Percentiles rank a stretch among this genome's conserved stretches.
Evolutionary conservation across 495 filamentous ascomycete species (phyloP).

Genomic region (Penicillium turbatum): DNA sequence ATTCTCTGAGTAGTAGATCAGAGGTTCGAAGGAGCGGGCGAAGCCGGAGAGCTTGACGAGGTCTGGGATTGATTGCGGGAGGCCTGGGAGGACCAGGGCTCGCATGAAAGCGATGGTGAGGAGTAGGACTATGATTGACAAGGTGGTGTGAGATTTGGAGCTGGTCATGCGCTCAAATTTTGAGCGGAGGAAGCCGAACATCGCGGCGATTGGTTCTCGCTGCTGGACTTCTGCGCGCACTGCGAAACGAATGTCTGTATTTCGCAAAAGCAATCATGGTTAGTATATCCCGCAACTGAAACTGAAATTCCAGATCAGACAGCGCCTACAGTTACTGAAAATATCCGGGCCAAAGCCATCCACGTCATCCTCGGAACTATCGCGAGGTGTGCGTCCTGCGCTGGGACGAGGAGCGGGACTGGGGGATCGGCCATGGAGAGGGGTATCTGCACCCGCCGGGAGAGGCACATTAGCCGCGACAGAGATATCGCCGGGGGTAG

Average conservation of each 20-base stretch:
- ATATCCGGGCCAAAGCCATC: slow-evolving; percentile 37
- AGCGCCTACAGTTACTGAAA: slow-evolving; percentile 53
- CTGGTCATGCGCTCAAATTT: slow-evolving; percentile 49
- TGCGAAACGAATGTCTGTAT: slow-evolving; percentile 77
- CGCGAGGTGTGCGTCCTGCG: slow-evolving; percentile 15
- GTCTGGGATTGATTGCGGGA: slow-evolving; percentile 70
- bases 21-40: slow-evolving; percentile 81
- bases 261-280: slow-evolving; percentile 22
- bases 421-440: slow-evolving; percentile 49
- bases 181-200: slow-evolving; percentile 58
- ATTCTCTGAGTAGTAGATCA: slow-evolving; percentile 89
- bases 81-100: slow-evolving; percentile 61
- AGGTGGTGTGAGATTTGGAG: slow-evolving; percentile 62
- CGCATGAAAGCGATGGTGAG: slow-evolving; percentile 58
- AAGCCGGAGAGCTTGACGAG: slow-evolving; percentile 84
- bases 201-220: slow-evolving; percentile 75
- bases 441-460: slow-evolving; percentile 47
- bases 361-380: slow-evolving; percentile 30
- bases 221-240: slow-evolving; percentile 83
- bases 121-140: slow-evolving; percentile 54
- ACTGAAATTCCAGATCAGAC: slow-evolving; percentile 22
- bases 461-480: slow-evolving; percentile 56
- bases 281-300: slow-evolving; percentile 34
- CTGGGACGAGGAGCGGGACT: slow-evolving; percentile 40
- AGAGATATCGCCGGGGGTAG: slow-evolving; percentile 48